Conservation (phyloP, 768 basidiomycete species). For the Suillus decipiens region DNA sequence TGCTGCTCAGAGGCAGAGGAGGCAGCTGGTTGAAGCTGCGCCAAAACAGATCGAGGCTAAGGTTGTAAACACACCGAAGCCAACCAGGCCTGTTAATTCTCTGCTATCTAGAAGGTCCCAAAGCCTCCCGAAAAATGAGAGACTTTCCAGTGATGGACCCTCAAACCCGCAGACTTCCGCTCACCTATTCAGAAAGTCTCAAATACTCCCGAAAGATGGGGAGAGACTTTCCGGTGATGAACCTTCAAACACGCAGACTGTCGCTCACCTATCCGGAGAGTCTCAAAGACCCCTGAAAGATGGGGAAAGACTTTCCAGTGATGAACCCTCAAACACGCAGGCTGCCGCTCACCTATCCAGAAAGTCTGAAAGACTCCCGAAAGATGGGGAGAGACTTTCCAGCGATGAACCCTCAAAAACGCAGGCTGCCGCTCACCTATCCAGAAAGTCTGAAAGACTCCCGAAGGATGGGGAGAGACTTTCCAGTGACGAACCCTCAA, state of each 20-base stretch:
- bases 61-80: neutral
- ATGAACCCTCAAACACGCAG: neutral
- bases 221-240: neutral
- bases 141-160: neutral
- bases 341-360: neutral
- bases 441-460: neutral
- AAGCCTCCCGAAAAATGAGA: too few species aligned
- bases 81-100: neutral
- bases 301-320: neutral
- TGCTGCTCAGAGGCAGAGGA: slow-evolving; percentile 6
- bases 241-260: neutral
- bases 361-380: neutral
- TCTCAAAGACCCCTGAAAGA: neutral
- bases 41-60: neutral
- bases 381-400: neutral
- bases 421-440: neutral
- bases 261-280: too few species aligned
- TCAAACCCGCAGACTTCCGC: neutral
- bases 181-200: neutral
- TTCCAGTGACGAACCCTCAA: neutral
- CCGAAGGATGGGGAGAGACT: neutral
- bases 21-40: neutral
- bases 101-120: slow-evolving; percentile 2
- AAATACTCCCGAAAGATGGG: neutral
- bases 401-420: neutral